A percentile compares a stretch with the other conserved stretches of the same genome.
These are phyloP conservation scores for Handroanthus guayacan DNA, from an alignment of 257 asterid genomes.

Conservation along the genomic window DNA sequence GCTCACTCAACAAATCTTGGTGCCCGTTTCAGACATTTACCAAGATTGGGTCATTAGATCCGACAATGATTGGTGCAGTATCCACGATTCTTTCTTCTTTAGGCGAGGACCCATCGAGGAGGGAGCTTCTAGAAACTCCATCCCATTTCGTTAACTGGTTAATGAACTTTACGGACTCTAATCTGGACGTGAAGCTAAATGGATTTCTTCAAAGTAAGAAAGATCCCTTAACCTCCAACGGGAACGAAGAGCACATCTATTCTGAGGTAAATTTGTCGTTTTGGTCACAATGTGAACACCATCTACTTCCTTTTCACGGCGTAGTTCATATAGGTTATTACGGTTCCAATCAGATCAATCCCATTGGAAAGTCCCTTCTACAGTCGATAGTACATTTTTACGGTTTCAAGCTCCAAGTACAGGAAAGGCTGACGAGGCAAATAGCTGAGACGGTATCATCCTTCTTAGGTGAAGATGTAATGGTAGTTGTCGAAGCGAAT, in stretches of 20 bases:
- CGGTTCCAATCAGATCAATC: constrained; percentile 46
- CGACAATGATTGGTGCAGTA: constrained; percentile 64
- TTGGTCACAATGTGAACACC: constrained; percentile 96
- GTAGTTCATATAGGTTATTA: constrained; percentile 84
- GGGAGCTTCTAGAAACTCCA: constrained; percentile 81
- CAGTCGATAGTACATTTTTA: constrained; percentile 82
- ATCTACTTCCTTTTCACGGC: constrained; percentile 91
- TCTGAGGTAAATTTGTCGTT: constrained; percentile 72
- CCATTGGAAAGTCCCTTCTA: constrained; percentile 59
- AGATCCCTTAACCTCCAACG: constrained; percentile 40
- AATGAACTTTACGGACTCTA: constrained; percentile 63
- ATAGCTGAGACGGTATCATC: constrained; percentile 82
- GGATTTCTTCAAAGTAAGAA: constrained; percentile 50
- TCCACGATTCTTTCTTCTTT: constrained; percentile 64
- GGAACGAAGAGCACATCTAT: constrained; percentile 49
- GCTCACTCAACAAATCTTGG: constrained; percentile 54
- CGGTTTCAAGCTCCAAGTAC: constrained; percentile 96
- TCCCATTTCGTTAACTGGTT: constrained; percentile 79
- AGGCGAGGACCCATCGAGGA: constrained; percentile 84
- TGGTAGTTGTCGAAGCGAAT: constrained; percentile 87
- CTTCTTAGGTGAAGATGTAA: constrained; percentile 77
- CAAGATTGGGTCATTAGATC: constrained; percentile 47
- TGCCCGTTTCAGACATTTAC: constrained; percentile 59
- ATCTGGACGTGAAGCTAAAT: constrained; percentile 65
- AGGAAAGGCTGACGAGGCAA: constrained; percentile 94